Conservation (phyloP, 352 stramenopile genomes). For the Phytophthora megakarya region DNA sequence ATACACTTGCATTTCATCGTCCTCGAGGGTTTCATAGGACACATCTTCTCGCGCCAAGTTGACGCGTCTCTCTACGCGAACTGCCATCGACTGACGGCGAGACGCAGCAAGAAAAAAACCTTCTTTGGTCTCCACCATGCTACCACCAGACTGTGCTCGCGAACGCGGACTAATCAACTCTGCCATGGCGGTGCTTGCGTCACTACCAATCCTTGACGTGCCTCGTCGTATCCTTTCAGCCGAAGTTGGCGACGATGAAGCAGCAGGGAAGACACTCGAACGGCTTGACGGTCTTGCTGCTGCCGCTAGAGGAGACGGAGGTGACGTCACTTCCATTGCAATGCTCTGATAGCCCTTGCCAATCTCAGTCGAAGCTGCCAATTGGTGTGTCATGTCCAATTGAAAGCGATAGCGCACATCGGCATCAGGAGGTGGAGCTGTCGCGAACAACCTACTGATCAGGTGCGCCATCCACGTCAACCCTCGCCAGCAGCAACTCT, state of each 20-base stretch:
- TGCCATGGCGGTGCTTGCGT: background rate
- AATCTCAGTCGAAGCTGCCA: slow-evolving; percentile 9
- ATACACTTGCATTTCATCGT: slow-evolving; percentile 68
- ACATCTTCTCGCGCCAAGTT: slow-evolving; percentile 56
- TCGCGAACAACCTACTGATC: background rate
- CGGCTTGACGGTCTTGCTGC: slow-evolving; percentile 3
- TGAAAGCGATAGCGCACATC: slow-evolving; percentile 40
- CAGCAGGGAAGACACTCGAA: slow-evolving; percentile 23
- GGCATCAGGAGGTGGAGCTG: background rate
- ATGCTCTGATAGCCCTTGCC: slow-evolving; percentile 61
- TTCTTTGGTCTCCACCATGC: slow-evolving; percentile 29
- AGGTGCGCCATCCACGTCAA: slow-evolving; percentile 5
- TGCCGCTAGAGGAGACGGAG: background rate
- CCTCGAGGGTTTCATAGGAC: slow-evolving; percentile 63
- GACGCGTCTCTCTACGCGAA: slow-evolving; percentile 51
- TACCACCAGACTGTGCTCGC: background rate
- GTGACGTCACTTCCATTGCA: slow-evolving; percentile 29
- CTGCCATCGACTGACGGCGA: slow-evolving; percentile 49
- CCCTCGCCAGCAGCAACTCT: slow-evolving; percentile 11
- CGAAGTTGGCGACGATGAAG: slow-evolving; percentile 12
- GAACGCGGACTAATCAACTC: slow-evolving; percentile 8
- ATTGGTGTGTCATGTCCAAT: slow-evolving; percentile 33
- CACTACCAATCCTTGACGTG: slow-evolving; percentile 15
- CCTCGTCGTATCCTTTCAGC: slow-evolving; percentile 2
- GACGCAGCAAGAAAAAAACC: slow-evolving; percentile 41